A percentile compares a stretch with the other conserved stretches of the same genome.
These are phyloP conservation scores for Mangifera indica DNA, from an alignment of 345 rosid species.

Conservation along the genomic window DNA sequence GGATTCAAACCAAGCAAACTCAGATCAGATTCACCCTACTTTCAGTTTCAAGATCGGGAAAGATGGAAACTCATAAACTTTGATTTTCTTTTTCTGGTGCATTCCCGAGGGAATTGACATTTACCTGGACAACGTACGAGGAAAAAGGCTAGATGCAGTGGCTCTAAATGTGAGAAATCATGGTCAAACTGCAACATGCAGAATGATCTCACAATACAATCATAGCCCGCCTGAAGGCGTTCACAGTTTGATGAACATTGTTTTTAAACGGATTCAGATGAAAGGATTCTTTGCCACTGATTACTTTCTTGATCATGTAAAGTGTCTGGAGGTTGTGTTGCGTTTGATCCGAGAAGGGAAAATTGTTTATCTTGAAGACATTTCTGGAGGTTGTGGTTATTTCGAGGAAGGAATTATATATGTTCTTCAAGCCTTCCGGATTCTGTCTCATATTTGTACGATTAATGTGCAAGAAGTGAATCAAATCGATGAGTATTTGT, in stretches of 20 bases:
- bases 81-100: conserved; percentile 10
- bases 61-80: not conserved
- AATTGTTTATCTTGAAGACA: too few species aligned
- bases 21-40: too few species aligned
- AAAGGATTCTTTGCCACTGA: conserved; percentile 43
- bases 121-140: conserved; percentile 36
- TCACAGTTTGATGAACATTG: conserved; percentile 1
- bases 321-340: conserved; percentile 42
- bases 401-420: too few species aligned
- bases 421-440: too few species aligned
- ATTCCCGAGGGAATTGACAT: conserved; percentile 38
- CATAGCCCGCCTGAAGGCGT: conserved; percentile 5
- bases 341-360: conserved; percentile 43
- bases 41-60: not conserved
- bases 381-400: too few species aligned
- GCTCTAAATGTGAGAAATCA: conserved; percentile 26
- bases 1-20: too few species aligned
- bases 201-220: conserved; percentile 38
- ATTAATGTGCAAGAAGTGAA: too few species aligned
- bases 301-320: conserved; percentile 38
- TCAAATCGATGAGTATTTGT: too few species aligned
- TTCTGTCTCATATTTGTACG: too few species aligned
- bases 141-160: conserved; percentile 35
- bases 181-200: conserved; percentile 24
- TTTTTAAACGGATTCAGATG: conserved; percentile 23